phyloP scores from a whole-genome alignment of 2,329 filamentous ascomycete genomes.

The Pseudocercospora macadamiae region DNA sequence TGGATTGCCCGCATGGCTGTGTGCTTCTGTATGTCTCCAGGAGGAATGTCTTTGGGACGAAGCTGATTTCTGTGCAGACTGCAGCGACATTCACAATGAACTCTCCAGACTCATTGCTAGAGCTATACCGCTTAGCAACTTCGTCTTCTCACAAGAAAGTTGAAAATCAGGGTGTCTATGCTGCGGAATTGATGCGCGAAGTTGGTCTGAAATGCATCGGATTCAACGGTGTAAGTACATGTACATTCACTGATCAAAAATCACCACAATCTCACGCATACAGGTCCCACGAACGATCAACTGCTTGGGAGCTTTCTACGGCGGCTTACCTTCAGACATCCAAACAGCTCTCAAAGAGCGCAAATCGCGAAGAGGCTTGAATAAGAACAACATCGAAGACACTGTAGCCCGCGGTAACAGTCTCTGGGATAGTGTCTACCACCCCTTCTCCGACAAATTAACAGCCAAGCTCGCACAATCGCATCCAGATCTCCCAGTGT shows the following conservation, averaged over 20 bases:
- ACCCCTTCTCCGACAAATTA: slow-evolving; percentile 73
- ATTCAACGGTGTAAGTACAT: slow-evolving; percentile 65
- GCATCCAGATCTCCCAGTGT: slow-evolving; percentile 80
- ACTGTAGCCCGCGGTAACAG: slow-evolving; percentile 62
- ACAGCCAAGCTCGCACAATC: slow-evolving; percentile 70
- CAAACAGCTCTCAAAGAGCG: slow-evolving; percentile 49
- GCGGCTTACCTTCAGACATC: slow-evolving; percentile 62
- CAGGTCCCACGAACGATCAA: slow-evolving; percentile 82
- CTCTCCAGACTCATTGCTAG: slow-evolving; percentile 72
- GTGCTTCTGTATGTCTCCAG: slow-evolving; percentile 58
- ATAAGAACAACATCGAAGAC: slow-evolving; percentile 49
- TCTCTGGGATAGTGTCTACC: slow-evolving; percentile 78
- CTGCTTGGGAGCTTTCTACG: slow-evolving; percentile 72
- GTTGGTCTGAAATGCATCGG: slow-evolving; percentile 76
- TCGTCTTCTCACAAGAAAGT: slow-evolving; percentile 25
- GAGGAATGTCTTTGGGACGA: neutral
- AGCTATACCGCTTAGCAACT: slow-evolving; percentile 58
- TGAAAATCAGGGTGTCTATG: slow-evolving; percentile 47
- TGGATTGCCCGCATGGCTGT: slow-evolving; percentile 67
- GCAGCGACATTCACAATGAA: slow-evolving; percentile 86
- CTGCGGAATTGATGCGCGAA: slow-evolving; percentile 74
- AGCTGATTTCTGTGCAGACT: slow-evolving; percentile 54
- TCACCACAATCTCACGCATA: neutral
- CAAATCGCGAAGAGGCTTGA: slow-evolving; percentile 42
- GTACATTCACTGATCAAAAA: neutral